A percentile compares a stretch with the other conserved stretches of the same genome.
Evolutionary conservation across 495 filamentous ascomycete species (phyloP).

Genomic region (Jackrogersella multiformis): DNA sequence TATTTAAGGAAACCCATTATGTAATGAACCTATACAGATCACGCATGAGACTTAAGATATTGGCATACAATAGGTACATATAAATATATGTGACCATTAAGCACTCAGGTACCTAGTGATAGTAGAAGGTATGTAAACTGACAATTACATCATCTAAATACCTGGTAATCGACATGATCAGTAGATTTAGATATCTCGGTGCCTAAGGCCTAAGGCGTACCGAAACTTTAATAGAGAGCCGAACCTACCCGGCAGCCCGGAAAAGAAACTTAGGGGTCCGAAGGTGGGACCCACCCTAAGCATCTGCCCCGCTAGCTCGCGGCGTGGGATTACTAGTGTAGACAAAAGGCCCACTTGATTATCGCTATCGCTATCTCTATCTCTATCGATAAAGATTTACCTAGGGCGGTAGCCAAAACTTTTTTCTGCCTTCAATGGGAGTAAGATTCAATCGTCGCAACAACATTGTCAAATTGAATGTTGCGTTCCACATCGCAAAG

Average conservation of each 20-base stretch:
- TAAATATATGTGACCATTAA: too few relatives aligned
- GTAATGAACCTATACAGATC: not conserved
- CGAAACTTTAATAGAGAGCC: too few relatives aligned
- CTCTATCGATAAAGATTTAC: constrained; percentile 39
- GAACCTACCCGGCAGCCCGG: too few relatives aligned
- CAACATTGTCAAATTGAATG: constrained; percentile 2
- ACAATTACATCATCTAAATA: too few relatives aligned
- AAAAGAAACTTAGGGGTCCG: constrained; percentile 14
- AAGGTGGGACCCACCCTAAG: not conserved
- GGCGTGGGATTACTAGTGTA: not conserved
- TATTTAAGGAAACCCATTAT: not conserved
- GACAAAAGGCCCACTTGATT: not conserved
- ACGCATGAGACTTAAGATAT: not conserved
- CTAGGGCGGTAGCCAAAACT: not conserved
- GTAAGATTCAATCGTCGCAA: not conserved
- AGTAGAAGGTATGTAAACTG: too few relatives aligned
- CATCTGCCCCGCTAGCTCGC: constrained; percentile 6
- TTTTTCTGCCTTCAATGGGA: constrained; percentile 20
- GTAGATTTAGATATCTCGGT: not conserved
- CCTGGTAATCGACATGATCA: not conserved
- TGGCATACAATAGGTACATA: too few relatives aligned
- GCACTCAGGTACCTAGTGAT: too few relatives aligned
- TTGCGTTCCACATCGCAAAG: constrained; percentile 17
- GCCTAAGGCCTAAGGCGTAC: not conserved
- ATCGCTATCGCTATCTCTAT: constrained; percentile 14